Conservation (phyloP, 163 green algal genomes). For the Trebouxiophyceae sp. region DNA sequence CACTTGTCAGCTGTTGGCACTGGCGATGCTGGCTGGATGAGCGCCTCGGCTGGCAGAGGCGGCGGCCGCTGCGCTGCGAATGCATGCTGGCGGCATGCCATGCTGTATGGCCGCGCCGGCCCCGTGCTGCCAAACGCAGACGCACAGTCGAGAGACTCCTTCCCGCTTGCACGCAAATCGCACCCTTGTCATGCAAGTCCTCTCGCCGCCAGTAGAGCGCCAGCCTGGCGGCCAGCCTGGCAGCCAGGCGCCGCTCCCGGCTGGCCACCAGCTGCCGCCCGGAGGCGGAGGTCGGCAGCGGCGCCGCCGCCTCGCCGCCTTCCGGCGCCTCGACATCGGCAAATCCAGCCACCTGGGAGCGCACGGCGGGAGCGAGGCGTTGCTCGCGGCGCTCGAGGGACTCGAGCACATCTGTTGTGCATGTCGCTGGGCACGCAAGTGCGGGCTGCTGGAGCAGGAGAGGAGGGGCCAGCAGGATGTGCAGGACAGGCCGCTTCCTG, state of each 20-base stretch:
- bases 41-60: no score
- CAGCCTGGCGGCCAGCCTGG: not conserved
- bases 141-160: not conserved
- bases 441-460: not conserved
- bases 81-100: no score
- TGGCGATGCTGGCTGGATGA: no score
- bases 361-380: not conserved
- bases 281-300: not conserved
- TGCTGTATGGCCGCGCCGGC: not conserved
- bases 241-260: not conserved
- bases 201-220: slow-evolving; percentile 12
- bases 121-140: not conserved
- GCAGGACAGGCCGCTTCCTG: not conserved
- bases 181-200: slow-evolving; percentile 4
- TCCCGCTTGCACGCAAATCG: not conserved
- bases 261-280: not conserved
- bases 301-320: not conserved
- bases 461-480: no score
- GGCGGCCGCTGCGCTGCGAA: no score
- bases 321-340: not conserved
- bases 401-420: no score
- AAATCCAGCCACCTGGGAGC: not conserved
- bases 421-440: no score
- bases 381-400: no score
- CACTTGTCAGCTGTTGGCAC: no score